phyloP scores from a whole-genome alignment of 192 early-diverging fungal species.

The Podochytrium sp. region DNA sequence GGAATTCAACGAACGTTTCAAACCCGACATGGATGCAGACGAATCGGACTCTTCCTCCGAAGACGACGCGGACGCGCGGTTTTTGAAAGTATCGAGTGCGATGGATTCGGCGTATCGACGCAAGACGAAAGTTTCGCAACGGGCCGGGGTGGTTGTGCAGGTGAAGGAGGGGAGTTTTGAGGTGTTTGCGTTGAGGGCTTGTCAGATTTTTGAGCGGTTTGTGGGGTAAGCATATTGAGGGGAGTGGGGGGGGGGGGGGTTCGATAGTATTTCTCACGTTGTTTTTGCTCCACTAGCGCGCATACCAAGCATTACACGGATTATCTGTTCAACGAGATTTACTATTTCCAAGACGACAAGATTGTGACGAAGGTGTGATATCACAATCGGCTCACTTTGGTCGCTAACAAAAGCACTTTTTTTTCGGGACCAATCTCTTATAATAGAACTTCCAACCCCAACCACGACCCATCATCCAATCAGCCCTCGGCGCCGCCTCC shows the following conservation, averaged over 20 bases:
- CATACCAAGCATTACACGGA: conserved; percentile 61
- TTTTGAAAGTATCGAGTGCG: background rate
- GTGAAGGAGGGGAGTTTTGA: conserved; percentile 36
- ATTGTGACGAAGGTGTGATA: conserved; percentile 73
- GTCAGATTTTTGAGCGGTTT: conserved; percentile 40
- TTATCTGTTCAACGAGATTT: conserved; percentile 74
- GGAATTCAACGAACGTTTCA: background rate
- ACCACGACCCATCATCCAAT: conserved; percentile 82
- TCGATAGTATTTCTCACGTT: too few species aligned
- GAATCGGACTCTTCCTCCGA: background rate
- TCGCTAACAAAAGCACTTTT: background rate
- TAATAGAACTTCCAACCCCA: conserved; percentile 79
- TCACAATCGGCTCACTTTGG: background rate
- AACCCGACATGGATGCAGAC: background rate
- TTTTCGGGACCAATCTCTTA: background rate
- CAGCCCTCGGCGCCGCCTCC: conserved; percentile 75
- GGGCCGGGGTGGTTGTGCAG: conserved; percentile 35
- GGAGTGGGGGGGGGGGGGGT: background rate
- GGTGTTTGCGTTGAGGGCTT: conserved; percentile 28
- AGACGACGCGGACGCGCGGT: background rate
- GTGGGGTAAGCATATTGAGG: conserved; percentile 47
- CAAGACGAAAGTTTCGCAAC: conserved; percentile 46
- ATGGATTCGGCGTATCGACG: conserved; percentile 3
- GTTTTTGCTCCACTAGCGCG: conserved; percentile 22
- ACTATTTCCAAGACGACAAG: conserved; percentile 76